Evolutionary conservation across 371 early-diverging fungal species (phyloP).

Genomic region (Mucor racemosus): DNA sequence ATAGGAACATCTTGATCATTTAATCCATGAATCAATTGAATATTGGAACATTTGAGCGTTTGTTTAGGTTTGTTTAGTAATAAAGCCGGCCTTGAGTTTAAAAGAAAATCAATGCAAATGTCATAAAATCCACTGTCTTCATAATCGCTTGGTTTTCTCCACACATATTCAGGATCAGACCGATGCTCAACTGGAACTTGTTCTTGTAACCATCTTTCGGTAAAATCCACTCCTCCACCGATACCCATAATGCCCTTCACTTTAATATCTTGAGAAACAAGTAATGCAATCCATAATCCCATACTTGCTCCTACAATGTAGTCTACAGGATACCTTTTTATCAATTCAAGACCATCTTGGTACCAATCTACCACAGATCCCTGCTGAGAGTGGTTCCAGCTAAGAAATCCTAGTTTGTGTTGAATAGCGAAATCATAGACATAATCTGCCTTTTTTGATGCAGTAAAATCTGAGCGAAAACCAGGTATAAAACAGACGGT

Average conservation of each 20-base stretch:
- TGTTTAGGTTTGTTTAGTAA: constrained; percentile 5
- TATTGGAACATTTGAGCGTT: constrained; percentile 13
- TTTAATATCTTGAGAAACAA: constrained; percentile 17
- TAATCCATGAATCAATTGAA: constrained; percentile 40
- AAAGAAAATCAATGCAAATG: constrained; percentile 36
- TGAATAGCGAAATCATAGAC: constrained; percentile 24
- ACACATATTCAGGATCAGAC: constrained; percentile 20
- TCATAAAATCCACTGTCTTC: constrained; percentile 39
- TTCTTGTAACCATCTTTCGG: constrained; percentile 39
- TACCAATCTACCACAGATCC: constrained; percentile 36
- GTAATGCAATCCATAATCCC: constrained; percentile 46
- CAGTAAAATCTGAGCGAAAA: constrained; percentile 37
- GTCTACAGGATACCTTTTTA: neutral
- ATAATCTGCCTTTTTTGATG: constrained; percentile 36
- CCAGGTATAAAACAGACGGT: constrained; percentile 53
- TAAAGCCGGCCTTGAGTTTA: constrained; percentile 34
- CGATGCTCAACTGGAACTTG: constrained; percentile 31
- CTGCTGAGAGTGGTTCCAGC: constrained; percentile 41
- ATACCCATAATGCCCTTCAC: constrained; percentile 39
- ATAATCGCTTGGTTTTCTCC: constrained; percentile 44
- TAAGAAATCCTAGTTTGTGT: constrained; percentile 33
- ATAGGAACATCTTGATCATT: constrained; percentile 35
- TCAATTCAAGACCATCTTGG: constrained; percentile 23
- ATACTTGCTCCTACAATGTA: constrained; percentile 44
- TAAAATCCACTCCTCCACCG: constrained; percentile 46